Conservation (phyloP, 2,329 filamentous ascomycete genomes). For the Sporothrix schenckii region DNA sequence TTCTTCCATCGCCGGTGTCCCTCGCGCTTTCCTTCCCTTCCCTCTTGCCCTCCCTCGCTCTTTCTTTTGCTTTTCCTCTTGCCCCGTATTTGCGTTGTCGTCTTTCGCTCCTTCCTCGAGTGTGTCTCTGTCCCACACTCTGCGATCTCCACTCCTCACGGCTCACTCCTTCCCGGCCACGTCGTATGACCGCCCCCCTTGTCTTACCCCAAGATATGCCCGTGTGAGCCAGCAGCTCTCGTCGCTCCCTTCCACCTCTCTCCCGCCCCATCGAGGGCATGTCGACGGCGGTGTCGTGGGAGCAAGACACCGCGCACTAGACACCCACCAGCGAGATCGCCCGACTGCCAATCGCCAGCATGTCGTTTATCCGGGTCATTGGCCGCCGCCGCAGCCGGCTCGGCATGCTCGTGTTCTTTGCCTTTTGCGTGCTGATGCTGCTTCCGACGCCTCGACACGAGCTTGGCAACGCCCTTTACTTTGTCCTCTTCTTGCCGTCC, state of each 20-base stretch:
- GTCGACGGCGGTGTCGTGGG: background rate
- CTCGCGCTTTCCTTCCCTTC: too few species aligned
- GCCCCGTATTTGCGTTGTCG: too few species aligned
- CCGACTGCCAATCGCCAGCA: background rate
- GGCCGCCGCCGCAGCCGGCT: constrained; percentile 33
- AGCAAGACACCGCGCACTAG: background rate
- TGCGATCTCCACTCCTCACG: background rate
- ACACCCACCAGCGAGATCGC: background rate
- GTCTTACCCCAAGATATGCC: constrained; percentile 13
- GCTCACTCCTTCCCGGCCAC: background rate
- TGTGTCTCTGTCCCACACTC: background rate
- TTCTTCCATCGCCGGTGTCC: background rate
- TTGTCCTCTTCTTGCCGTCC: constrained; percentile 34
- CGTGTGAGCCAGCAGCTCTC: background rate
- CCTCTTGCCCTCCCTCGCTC: background rate
- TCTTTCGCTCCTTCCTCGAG: constrained; percentile 5
- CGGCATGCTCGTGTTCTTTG: constrained; percentile 18
- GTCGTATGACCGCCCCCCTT: background rate
- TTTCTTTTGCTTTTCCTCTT: too few species aligned
- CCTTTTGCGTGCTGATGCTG: constrained; percentile 28
- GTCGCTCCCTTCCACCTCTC: background rate
- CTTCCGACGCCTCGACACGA: constrained; percentile 28
- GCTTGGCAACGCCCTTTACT: constrained; percentile 27
- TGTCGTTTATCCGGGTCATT: constrained; percentile 28
- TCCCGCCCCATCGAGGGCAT: background rate